A percentile compares a stretch with the other conserved stretches of the same genome.
Evolutionary conservation across 1,139 yeast genomes (phyloP).

Genomic region (Suhomyces wounanorum): DNA sequence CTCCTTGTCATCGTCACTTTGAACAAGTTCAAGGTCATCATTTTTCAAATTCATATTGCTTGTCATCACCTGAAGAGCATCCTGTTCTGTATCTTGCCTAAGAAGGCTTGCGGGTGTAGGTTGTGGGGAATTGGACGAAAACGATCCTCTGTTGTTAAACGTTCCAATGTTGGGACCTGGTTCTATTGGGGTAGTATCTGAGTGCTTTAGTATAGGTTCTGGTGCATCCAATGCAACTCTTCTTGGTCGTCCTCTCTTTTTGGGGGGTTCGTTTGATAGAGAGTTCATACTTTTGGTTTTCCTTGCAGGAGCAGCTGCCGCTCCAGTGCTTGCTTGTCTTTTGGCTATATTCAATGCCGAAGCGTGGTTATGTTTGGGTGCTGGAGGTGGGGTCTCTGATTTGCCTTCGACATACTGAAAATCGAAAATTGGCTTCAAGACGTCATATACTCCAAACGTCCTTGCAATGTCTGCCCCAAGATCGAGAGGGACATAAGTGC

Average conservation of each 20-base stretch:
- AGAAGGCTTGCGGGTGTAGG: constrained; percentile 25
- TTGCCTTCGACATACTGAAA: constrained; percentile 58
- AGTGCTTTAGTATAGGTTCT: constrained; percentile 32
- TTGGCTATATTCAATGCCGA: constrained; percentile 54
- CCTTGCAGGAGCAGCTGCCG: constrained; percentile 20
- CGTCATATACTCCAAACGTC: constrained; percentile 70
- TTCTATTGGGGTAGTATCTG: constrained; percentile 37
- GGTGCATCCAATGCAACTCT: constrained; percentile 32
- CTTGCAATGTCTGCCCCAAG: constrained; percentile 59
- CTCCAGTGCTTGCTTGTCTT: constrained; percentile 32
- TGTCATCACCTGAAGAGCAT: constrained; percentile 39
- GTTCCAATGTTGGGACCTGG: constrained; percentile 34
- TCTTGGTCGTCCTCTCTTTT: constrained; percentile 52
- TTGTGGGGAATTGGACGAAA: constrained; percentile 15
- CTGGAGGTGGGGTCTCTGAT: constrained; percentile 72
- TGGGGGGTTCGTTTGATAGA: constrained; percentile 35
- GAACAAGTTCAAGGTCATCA: constrained; percentile 43
- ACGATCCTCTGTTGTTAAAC: constrained; percentile 23
- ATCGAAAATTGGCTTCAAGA: constrained; percentile 68
- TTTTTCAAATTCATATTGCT: constrained; percentile 37
- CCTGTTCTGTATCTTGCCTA: constrained; percentile 49
- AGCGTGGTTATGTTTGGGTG: constrained; percentile 82
- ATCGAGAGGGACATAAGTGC: constrained; percentile 85
- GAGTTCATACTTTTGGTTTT: constrained; percentile 28
- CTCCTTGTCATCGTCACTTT: constrained; percentile 27